Conservation (phyloP, 73 alveolate genomes). For the Tetrahymena malaccensis region DNA sequence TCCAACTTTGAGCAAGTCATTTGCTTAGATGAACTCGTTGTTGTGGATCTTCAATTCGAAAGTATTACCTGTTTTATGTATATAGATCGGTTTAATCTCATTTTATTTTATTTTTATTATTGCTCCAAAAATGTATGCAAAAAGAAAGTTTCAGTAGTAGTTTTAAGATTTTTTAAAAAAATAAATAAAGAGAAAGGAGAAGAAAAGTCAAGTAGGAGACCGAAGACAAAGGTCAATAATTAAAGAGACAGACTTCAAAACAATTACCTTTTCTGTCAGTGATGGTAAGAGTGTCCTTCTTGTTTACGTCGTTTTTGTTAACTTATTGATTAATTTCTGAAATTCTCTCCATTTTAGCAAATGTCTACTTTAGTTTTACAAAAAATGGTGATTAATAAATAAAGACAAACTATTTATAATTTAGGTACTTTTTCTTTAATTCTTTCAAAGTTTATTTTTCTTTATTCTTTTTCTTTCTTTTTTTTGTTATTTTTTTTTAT, state of each 20-base stretch:
- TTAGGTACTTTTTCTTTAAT: background rate
- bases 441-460: background rate
- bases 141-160: background rate
- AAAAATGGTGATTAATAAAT: background rate
- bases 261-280: background rate
- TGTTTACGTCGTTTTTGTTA: background rate
- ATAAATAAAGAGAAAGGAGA: background rate
- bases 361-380: background rate
- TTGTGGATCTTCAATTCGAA: background rate
- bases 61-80: background rate
- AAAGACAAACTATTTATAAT: background rate
- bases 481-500: background rate
- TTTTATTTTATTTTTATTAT: no score
- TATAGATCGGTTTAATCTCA: background rate
- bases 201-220: background rate
- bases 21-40: constrained; percentile 59
- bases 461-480: background rate
- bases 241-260: background rate
- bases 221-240: background rate
- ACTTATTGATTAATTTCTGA: background rate
- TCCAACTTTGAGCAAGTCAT: constrained; percentile 60
- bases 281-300: background rate
- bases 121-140: background rate
- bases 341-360: background rate
- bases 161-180: background rate